These are phyloP conservation scores for Colletotrichum sp. DNA, from an alignment of 2,329 filamentous ascomycete species.

Conservation along the genomic window DNA sequence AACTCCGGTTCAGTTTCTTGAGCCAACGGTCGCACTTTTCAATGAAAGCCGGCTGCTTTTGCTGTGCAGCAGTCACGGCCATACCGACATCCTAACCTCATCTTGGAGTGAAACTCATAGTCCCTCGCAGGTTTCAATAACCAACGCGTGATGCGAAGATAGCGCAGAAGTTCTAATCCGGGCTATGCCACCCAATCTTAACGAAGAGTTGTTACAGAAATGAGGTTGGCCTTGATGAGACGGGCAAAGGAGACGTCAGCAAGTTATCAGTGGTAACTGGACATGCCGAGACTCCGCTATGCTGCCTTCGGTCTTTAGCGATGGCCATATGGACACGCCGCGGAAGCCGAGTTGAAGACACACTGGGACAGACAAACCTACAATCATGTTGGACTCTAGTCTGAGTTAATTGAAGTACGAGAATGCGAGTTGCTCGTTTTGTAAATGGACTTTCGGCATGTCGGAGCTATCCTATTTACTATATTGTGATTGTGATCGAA, in stretches of 20 bases:
- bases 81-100: not conserved
- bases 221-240: not conserved
- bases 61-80: not conserved
- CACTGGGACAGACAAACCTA: not conserved
- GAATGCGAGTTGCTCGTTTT: not conserved
- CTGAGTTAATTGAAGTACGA: not conserved
- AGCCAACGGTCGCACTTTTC: not conserved
- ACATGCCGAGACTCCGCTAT: not conserved
- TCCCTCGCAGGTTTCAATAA: not conserved
- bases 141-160: not conserved
- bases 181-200: not conserved
- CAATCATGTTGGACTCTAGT: not conserved
- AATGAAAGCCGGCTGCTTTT: not conserved
- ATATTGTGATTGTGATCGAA: not conserved
- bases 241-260: not conserved
- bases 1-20: not conserved
- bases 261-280: accelerated
- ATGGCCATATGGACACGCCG: not conserved
- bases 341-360: not conserved
- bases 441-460: not conserved
- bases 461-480: not conserved
- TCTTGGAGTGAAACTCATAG: not conserved
- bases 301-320: not conserved
- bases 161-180: not conserved
- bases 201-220: not conserved